Conservation (phyloP, 1,284 basidiomycete species). For the Neotropicomus parvogracilis region DNA sequence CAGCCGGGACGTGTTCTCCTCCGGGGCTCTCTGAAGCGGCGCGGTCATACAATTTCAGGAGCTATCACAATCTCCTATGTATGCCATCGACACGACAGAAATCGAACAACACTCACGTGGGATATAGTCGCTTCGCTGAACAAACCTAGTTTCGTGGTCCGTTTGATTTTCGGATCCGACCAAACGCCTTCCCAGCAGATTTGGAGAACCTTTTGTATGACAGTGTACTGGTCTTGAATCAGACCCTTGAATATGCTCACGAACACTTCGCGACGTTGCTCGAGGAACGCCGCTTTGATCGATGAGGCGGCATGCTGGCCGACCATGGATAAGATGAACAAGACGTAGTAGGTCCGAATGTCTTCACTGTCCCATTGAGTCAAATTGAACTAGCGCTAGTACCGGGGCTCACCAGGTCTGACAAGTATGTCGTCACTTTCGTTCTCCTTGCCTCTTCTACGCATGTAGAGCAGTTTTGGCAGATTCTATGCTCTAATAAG, state of each 20-base stretch:
- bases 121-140: conserved; percentile 63
- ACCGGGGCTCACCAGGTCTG: conserved; percentile 49
- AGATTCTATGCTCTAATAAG: conserved; percentile 44
- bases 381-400: neutral
- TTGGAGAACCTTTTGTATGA: conserved; percentile 59
- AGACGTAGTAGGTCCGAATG: conserved; percentile 66
- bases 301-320: conserved; percentile 43
- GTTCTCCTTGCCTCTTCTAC: conserved; percentile 50
- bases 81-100: neutral
- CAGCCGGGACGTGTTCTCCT: conserved; percentile 62
- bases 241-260: conserved; percentile 67
- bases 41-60: conserved; percentile 68
- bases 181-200: conserved; percentile 56
- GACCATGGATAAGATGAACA: conserved; percentile 70
- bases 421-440: conserved; percentile 42
- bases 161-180: conserved; percentile 65
- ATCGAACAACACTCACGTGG: conserved; percentile 44
- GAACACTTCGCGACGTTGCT: conserved; percentile 62
- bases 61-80: conserved; percentile 36
- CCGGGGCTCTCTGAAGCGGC: conserved; percentile 47
- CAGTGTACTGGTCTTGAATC: conserved; percentile 53
- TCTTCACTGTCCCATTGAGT: conserved; percentile 40
- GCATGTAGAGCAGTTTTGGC: conserved; percentile 65
- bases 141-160: conserved; percentile 62
- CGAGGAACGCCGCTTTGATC: conserved; percentile 61